Evolutionary conservation across 805 yeast species (phyloP), one percentile per base, ranked within the genome.

Genomic region (Yarrowia bubula): DNA sequence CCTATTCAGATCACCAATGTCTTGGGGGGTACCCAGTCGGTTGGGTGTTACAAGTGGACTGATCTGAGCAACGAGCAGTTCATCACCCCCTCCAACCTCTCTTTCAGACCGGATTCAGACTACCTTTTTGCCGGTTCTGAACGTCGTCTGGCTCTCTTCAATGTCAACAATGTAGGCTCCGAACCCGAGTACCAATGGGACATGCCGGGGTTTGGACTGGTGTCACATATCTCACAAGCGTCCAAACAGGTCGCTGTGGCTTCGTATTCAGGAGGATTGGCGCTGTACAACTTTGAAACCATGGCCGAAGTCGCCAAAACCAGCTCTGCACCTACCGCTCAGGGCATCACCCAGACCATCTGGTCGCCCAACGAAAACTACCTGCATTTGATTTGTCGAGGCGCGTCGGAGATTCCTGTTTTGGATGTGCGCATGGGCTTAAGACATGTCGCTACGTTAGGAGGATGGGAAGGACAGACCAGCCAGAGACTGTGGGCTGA

Each of bases 371-470:
- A 68, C 47, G 69, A 66, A 2, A 47, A 68, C 32, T 68, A 67
- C 41, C 3, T 71, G 22, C 67, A 65, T 46, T 28, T 65, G 10
- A 37, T 71, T 1, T 39, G 67, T 31, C 46, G 73, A 22, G 60
- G 66, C 14, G 35, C 66, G 8, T 11, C 37, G n/a, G 66, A 63
- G 28, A 67, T 71, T n/a, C 57, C 61, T 2, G 65, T 70, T n/a
- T 48, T 71, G 17, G 73, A 71, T 28, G 33, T 62, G 13, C 48
- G 73, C 28, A 69, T 70, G 71, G 64, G 55, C 28, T 57, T 70
- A 18, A 18, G 62, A 39, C 68, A 53, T 28, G 66, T 69, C 2
- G 67, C 64, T n/a, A 32, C 57, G 2, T 58, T 70, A 8, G 32
- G 18, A 14, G 67, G 68, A 8, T 70, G 67, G 66, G 42, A 64